These are phyloP conservation scores for Globisporangium nunn DNA, from an alignment of 352 stramenopile species.

Conservation along the genomic window DNA sequence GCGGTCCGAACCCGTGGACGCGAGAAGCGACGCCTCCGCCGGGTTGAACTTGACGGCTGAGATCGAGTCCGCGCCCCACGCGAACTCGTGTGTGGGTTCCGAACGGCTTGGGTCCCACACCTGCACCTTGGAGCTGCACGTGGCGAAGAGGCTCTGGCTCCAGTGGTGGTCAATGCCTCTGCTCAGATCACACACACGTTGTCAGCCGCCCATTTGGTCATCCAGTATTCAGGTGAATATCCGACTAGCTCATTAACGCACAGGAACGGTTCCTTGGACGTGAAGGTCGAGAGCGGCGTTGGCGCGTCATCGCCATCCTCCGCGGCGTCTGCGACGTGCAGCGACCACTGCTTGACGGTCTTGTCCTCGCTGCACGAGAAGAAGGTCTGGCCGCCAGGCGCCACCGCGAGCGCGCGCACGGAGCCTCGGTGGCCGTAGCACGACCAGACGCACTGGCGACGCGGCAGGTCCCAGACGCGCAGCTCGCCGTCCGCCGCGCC, in stretches of 20 bases:
- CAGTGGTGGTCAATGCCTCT: slow-evolving; percentile 98
- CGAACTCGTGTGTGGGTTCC: slow-evolving; percentile 90
- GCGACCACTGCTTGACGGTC: slow-evolving; percentile 90
- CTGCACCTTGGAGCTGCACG: slow-evolving; percentile 91
- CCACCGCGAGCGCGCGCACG: slow-evolving; percentile 88
- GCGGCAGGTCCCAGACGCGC: slow-evolving; percentile 96
- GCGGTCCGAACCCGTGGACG: slow-evolving; percentile 92
- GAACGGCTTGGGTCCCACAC: slow-evolving; percentile 94
- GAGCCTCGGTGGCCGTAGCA: slow-evolving; percentile 91
- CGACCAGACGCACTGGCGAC: slow-evolving; percentile 90
- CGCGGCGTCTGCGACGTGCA: slow-evolving; percentile 45
- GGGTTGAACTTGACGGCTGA: slow-evolving; percentile 94
- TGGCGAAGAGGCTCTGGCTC: slow-evolving; percentile 89
- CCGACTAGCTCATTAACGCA: slow-evolving; percentile 20
- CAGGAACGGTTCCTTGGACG: slow-evolving; percentile 82
- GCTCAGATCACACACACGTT: slow-evolving; percentile 24
- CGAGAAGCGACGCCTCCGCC: slow-evolving; percentile 92
- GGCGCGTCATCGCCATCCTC: slow-evolving; percentile 72
- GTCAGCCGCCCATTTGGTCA: background rate
- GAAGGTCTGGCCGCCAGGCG: slow-evolving; percentile 79
- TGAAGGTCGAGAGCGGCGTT: slow-evolving; percentile 60
- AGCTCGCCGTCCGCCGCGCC: slow-evolving; percentile 92
- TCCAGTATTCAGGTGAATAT: background rate
- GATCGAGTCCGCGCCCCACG: slow-evolving; percentile 95
- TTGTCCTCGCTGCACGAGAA: slow-evolving; percentile 95